phyloP scores from a whole-genome alignment of 2,329 filamentous ascomycete species.

The Aspergillus fructus region DNA sequence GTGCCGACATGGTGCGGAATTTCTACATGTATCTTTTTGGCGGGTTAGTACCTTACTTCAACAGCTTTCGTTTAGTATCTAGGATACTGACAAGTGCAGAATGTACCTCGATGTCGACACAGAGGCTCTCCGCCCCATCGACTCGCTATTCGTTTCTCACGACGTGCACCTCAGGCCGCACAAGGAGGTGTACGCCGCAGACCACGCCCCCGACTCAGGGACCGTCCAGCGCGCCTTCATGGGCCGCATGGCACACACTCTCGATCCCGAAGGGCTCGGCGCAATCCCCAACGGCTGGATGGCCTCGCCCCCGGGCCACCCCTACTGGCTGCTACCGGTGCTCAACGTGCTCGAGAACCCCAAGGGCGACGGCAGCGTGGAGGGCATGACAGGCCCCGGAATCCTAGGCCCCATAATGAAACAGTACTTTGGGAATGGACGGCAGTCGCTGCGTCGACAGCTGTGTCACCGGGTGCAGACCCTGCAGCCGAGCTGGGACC shows the following conservation, averaged over 20 bases:
- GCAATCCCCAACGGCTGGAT: slow-evolving; percentile 24
- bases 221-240: slow-evolving; percentile 19
- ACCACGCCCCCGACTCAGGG: background rate
- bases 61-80: background rate
- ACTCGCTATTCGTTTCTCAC: slow-evolving; percentile 16
- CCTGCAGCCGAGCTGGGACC: slow-evolving; percentile 10
- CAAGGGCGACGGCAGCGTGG: slow-evolving; percentile 20
- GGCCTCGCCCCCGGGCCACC: slow-evolving; percentile 22
- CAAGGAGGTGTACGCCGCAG: background rate
- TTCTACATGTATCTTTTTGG: slow-evolving; percentile 23
- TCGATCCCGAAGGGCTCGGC: slow-evolving; percentile 14
- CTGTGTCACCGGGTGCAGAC: slow-evolving; percentile 12
- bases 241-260: slow-evolving; percentile 19
- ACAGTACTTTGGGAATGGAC: slow-evolving; percentile 11
- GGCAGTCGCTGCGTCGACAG: slow-evolving; percentile 6
- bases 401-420: slow-evolving; percentile 15
- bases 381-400: slow-evolving; percentile 18
- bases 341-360: slow-evolving; percentile 19
- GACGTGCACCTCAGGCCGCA: slow-evolving; percentile 13
- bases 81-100: background rate
- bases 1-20: slow-evolving; percentile 20
- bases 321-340: slow-evolving; percentile 21
- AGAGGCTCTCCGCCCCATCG: slow-evolving; percentile 19
- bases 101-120: slow-evolving; percentile 25
- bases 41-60: slow-evolving; percentile 10